Evolutionary conservation across 169 alveolate genomes (phyloP), one percentile per base, ranked within the genome.

Genomic region (Cryptosporidium felis): DNA sequence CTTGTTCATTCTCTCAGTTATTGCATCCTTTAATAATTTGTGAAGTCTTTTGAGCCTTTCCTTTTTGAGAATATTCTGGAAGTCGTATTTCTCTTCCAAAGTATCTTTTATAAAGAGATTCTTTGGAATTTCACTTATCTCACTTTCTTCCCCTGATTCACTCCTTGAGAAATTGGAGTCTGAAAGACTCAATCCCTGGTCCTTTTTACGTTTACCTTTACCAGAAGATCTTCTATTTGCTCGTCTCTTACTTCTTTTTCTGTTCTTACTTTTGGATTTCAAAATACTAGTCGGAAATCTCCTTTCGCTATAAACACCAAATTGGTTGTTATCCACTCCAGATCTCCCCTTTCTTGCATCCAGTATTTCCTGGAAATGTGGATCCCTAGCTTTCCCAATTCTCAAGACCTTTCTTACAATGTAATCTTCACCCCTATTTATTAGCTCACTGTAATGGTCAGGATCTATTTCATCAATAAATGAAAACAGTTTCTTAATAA

Each of bases 31-130:
- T 6, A 74, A 53, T 16, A 51, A 9, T 38, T 74, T 74, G 10
- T 74, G 85, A 0, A 51, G 23, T 10, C 85, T 74, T 14, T 74
- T 74, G 8, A 74, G 26, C 40, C 85, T 49, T 26, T 74, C 60
- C 56, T 74, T 56, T 49, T 74, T 74, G 8, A 74, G 21, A 34
- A 74, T 53, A 74, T 74, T 74, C 26, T 49, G 53, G 53, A 74
- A 74, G 28, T 74, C 67, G 30, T 74, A 74, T 21, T 74, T 74
- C 8, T 74, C 85, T 6, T 47, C 56, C 26, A 56, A 12, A 23
- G 28, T 3, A 47, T 65, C 81, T 16, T 65, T 38, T 23, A 65
- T 65, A 16, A 65, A 65, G 14, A 65, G 45, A 46, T 65, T 62
- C 21, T 65, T 65, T 1, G 81, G 81, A 12, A 65, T 65, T 8